These are phyloP conservation scores for Alternaria metachromatica DNA, from an alignment of 2,329 filamentous ascomycete species.

Conservation along the genomic window DNA sequence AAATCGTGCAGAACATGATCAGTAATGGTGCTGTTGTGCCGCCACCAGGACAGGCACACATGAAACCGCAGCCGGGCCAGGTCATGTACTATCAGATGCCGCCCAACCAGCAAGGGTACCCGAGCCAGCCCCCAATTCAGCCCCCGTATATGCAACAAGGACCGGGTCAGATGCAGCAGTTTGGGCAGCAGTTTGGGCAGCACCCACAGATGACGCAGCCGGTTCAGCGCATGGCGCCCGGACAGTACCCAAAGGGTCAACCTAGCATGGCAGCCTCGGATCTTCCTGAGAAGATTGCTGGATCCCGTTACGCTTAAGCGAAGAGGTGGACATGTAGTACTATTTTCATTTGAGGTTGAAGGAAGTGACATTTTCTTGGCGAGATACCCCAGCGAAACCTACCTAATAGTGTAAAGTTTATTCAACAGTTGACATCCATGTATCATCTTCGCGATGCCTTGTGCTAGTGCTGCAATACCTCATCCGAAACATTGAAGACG, in stretches of 20 bases:
- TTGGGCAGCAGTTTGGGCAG: background rate
- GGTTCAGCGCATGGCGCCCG: slow-evolving; percentile 7
- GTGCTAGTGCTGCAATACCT: background rate
- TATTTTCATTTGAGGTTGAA: background rate
- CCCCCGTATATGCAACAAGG: slow-evolving; percentile 15
- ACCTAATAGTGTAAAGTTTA: background rate
- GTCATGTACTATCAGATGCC: slow-evolving; percentile 21
- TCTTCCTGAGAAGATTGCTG: slow-evolving; percentile 25
- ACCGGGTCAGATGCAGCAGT: slow-evolving; percentile 7
- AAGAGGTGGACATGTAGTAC: background rate
- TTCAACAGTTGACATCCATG: background rate
- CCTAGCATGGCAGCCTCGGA: background rate
- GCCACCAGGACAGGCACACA: slow-evolving; percentile 25
- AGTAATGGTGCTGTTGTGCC: slow-evolving; percentile 37
- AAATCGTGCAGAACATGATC: slow-evolving; percentile 46
- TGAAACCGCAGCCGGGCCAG: slow-evolving; percentile 15
- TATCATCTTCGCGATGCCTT: background rate
- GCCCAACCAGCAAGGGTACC: slow-evolving; percentile 17
- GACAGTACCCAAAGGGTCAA: slow-evolving; percentile 3
- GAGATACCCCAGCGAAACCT: slow-evolving; percentile 8
- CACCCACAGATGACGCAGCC: slow-evolving; percentile 5
- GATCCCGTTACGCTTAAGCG: slow-evolving; percentile 22
- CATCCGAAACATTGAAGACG: slow-evolving; percentile 34
- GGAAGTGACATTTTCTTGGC: background rate
- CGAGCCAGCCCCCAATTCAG: slow-evolving; percentile 14